These are phyloP conservation scores for Blastocladiella britannica DNA, from an alignment of 192 early-diverging fungal genomes.

Conservation along the genomic window DNA sequence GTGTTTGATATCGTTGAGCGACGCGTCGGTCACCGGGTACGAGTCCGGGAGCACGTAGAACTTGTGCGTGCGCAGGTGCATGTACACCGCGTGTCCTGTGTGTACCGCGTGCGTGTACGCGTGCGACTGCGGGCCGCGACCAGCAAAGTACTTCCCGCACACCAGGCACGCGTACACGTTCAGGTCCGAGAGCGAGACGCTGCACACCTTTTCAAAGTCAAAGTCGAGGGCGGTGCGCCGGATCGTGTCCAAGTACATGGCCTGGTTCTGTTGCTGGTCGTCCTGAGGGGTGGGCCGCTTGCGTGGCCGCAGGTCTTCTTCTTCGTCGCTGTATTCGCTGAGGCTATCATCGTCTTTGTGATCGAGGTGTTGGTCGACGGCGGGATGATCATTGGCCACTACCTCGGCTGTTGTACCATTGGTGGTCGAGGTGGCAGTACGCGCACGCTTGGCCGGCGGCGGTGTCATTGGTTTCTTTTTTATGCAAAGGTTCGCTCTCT, in stretches of 20 bases:
- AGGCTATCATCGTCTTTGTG: background rate
- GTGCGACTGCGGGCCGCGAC: constrained; percentile 70
- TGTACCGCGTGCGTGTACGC: constrained; percentile 92
- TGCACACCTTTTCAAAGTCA: constrained; percentile 96
- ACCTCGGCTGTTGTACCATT: no score
- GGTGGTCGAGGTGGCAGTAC: no score
- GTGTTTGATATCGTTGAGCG: constrained; percentile 81
- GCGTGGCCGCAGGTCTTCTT: background rate
- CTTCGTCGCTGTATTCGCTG: background rate
- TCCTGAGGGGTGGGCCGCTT: background rate
- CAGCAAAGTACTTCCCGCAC: constrained; percentile 80
- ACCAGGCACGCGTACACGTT: constrained; percentile 94
- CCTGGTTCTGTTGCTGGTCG: no score
- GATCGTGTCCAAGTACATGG: constrained; percentile 71
- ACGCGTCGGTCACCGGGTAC: constrained; percentile 69
- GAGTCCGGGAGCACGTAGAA: constrained; percentile 83
- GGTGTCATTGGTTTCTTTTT: no score
- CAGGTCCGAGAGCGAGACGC: constrained; percentile 72
- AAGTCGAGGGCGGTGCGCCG: constrained; percentile 77
- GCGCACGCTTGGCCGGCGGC: no score
- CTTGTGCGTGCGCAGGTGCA: constrained; percentile 65
- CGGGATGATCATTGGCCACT: no score
- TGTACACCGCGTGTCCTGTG: constrained; percentile 88
- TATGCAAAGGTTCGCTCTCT: no score
- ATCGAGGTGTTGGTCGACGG: no score